Conservation (phyloP, 2,329 filamentous ascomycete genomes). For the Penicillium italicum region DNA sequence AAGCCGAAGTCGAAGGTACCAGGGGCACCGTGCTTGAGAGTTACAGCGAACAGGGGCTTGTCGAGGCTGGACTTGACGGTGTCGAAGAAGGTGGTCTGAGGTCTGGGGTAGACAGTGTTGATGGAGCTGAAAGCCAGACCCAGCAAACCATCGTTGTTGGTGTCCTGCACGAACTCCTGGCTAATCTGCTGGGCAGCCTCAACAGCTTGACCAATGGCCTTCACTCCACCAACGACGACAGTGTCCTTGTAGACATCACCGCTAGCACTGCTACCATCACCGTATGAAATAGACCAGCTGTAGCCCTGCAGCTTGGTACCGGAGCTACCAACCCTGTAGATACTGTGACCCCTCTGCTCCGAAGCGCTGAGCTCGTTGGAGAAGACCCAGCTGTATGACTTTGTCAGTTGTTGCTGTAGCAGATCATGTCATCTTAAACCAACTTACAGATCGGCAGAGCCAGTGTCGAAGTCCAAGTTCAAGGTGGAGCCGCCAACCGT, state of each 20-base stretch:
- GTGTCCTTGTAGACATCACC: conserved; percentile 65
- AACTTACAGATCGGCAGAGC: conserved; percentile 62
- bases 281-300: conserved; percentile 61
- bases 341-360: conserved; percentile 52
- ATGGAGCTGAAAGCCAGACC: conserved; percentile 58
- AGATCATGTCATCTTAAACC: not conserved
- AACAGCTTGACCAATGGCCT: conserved; percentile 60
- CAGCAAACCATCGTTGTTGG: conserved; percentile 57
- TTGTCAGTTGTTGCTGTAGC: conserved; percentile 5
- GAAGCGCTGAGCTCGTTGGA: conserved; percentile 54
- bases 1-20: conserved; percentile 58
- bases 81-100: conserved; percentile 59
- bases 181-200: conserved; percentile 62
- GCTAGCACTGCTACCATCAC: conserved; percentile 60
- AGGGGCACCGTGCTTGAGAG: conserved; percentile 52
- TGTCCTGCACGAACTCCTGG: conserved; percentile 49
- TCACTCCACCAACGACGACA: conserved; percentile 59
- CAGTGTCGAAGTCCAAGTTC: conserved; percentile 69
- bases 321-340: conserved; percentile 55
- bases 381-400: conserved; percentile 58
- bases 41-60: conserved; percentile 52
- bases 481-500: conserved; percentile 61
- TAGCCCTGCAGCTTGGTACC: conserved; percentile 47
- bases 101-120: conserved; percentile 54
- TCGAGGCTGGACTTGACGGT: conserved; percentile 52